Evolutionary conservation across 2,329 filamentous ascomycete genomes (phyloP).

Genomic region (Dendrostoma leiphaemia): DNA sequence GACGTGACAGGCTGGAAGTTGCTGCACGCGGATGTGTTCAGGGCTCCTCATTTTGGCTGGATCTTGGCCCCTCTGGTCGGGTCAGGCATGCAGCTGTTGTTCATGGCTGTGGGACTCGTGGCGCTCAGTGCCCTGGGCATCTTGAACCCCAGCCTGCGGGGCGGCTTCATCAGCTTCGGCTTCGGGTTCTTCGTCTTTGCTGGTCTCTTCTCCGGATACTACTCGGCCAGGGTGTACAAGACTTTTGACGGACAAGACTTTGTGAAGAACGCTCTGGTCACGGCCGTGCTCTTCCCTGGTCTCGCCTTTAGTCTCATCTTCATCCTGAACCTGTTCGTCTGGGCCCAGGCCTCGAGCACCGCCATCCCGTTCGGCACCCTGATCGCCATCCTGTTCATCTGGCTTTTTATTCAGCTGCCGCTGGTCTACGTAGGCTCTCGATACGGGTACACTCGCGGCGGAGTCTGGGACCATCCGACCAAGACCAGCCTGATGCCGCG

Average conservation of each 20-base stretch:
- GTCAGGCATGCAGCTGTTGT: slow-evolving; percentile 82
- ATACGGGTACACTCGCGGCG: slow-evolving; percentile 67
- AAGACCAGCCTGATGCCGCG: slow-evolving; percentile 71
- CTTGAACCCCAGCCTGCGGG: slow-evolving; percentile 84
- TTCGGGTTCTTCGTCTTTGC: slow-evolving; percentile 81
- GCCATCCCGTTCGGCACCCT: slow-evolving; percentile 82
- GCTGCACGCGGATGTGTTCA: slow-evolving; percentile 84
- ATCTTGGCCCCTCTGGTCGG: slow-evolving; percentile 79
- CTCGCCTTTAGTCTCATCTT: slow-evolving; percentile 73
- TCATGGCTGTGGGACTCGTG: slow-evolving; percentile 74
- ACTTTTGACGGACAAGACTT: slow-evolving; percentile 77
- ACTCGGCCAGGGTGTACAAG: slow-evolving; percentile 78
- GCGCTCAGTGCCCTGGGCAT: slow-evolving; percentile 72
- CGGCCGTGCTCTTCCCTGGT: slow-evolving; percentile 76
- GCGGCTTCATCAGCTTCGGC: slow-evolving; percentile 82
- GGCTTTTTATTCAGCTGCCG: slow-evolving; percentile 83
- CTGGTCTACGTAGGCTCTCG: slow-evolving; percentile 79
- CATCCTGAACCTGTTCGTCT: slow-evolving; percentile 83
- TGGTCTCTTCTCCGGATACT: slow-evolving; percentile 83
- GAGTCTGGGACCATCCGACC: slow-evolving; percentile 77
- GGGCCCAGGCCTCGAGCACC: slow-evolving; percentile 85
- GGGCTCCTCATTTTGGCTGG: slow-evolving; percentile 66
- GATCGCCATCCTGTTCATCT: slow-evolving; percentile 68
- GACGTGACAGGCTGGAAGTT: slow-evolving; percentile 88
- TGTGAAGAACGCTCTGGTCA: slow-evolving; percentile 73